Conservation (phyloP, 345 rosid species). For the Psidium guajava region DNA sequence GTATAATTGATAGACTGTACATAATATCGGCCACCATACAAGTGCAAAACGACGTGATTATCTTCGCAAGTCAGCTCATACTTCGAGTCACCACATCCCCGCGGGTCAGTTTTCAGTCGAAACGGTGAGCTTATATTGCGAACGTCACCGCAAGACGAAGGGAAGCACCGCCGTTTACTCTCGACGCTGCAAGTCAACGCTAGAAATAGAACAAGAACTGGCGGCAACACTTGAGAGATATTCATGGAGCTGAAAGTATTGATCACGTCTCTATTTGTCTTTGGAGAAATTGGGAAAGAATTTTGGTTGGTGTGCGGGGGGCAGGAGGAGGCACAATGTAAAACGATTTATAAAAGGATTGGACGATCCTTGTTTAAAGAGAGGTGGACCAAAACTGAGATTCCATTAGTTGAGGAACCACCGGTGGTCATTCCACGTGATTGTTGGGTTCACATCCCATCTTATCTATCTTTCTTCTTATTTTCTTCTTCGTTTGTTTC, state of each 20-base stretch:
- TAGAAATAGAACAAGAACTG: not conserved
- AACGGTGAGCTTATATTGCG: not conserved
- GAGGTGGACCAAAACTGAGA: not conserved
- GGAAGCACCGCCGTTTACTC: accelerated
- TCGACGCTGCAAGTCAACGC: not conserved
- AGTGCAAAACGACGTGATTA: accelerated
- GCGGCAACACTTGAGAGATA: accelerated
- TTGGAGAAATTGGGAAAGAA: too few species aligned
- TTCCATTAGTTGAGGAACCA: not conserved
- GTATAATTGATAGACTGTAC: not conserved
- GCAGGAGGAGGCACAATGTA: too few species aligned
- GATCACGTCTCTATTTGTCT: too few species aligned
- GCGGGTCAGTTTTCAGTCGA: not conserved
- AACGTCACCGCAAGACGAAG: not conserved
- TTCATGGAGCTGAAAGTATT: not conserved
- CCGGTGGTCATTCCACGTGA: not conserved
- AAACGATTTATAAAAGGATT: too few species aligned
- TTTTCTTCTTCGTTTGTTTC: too few species aligned
- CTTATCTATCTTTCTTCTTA: too few species aligned
- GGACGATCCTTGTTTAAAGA: too few species aligned
- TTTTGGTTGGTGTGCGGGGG: too few species aligned
- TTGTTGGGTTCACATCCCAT: too few species aligned
- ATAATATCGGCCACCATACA: accelerated
- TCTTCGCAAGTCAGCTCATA: not conserved
- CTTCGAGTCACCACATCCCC: accelerated